Percentiles rank a stretch among this genome's conserved stretches.
Evolutionary conservation across 2,329 filamentous ascomycete genomes (phyloP).

Genomic region (Keithomyces neogunnii): DNA sequence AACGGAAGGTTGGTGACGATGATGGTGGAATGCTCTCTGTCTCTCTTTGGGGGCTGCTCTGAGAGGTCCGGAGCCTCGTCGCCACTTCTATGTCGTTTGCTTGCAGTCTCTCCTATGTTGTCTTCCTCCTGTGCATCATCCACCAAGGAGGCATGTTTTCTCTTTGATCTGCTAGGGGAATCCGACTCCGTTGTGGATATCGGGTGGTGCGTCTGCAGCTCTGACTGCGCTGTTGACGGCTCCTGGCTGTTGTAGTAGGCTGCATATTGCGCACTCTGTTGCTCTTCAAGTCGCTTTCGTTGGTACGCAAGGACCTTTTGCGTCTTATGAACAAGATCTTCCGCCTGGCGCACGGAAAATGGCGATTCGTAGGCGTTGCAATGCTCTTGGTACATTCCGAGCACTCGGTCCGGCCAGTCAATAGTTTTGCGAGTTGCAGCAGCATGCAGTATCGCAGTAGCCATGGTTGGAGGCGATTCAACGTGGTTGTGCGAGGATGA

Average conservation of each 20-base stretch:
- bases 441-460: conserved; percentile 68
- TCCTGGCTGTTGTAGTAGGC: conserved; percentile 24
- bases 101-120: conserved; percentile 32
- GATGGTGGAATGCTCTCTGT: conserved; percentile 84
- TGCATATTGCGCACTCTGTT: conserved; percentile 46
- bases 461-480: conserved; percentile 55
- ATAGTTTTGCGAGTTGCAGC: conserved; percentile 55
- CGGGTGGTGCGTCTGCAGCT: conserved; percentile 13
- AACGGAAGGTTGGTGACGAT: conserved; percentile 70
- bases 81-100: conserved; percentile 59
- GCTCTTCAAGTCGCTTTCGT: conserved; percentile 56
- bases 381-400: conserved; percentile 67
- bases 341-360: conserved; percentile 62
- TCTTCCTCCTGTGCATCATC: conserved; percentile 30
- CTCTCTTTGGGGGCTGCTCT: conserved; percentile 53
- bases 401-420: conserved; percentile 69
- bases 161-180: conserved; percentile 47
- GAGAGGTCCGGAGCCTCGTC: conserved; percentile 19
- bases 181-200: conserved; percentile 12
- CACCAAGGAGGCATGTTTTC: conserved; percentile 60
- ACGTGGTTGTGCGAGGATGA: conserved; percentile 31
- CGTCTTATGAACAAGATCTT: conserved; percentile 64
- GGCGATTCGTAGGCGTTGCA: conserved; percentile 87
- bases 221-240: neutral
- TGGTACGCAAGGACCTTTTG: conserved; percentile 54